Percentiles rank a stretch among this genome's conserved stretches.
phyloP scores from a whole-genome alignment of 2,329 filamentous ascomycete species.

The Pochonia chlamydosporia region DNA sequence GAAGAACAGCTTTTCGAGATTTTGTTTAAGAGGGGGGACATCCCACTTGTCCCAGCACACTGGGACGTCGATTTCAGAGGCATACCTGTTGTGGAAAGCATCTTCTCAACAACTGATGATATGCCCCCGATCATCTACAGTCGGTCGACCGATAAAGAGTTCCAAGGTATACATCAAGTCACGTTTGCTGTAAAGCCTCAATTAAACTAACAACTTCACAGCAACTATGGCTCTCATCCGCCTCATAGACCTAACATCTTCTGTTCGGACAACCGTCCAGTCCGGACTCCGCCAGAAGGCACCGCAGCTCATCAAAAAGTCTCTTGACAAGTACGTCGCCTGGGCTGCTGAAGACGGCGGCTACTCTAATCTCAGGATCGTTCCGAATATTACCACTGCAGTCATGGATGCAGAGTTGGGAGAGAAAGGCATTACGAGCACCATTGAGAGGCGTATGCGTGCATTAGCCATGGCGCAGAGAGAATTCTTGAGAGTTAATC shows the following conservation, averaged over 20 bases:
- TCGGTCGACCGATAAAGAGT: constrained; percentile 25
- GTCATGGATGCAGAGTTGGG: constrained; percentile 24
- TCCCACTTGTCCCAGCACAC: constrained; percentile 32
- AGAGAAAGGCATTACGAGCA: constrained; percentile 25
- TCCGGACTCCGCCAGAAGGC: constrained; percentile 26
- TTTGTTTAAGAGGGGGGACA: constrained; percentile 34
- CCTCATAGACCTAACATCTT: constrained; percentile 33
- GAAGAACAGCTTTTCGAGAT: constrained; percentile 40
- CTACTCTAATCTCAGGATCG: constrained; percentile 25
- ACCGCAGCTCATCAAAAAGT: constrained; percentile 25
- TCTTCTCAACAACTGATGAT: constrained; percentile 27
- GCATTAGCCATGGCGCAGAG: constrained; percentile 29
- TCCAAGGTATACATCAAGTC: constrained; percentile 25
- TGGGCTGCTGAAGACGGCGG: constrained; percentile 37
- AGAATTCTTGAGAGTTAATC: constrained; percentile 24
- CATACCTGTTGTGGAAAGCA: constrained; percentile 30
- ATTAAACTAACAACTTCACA: constrained; percentile 11
- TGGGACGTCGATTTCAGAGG: constrained; percentile 36
- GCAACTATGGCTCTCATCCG: constrained; percentile 33
- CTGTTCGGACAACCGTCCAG: constrained; percentile 28
- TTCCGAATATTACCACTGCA: constrained; percentile 34
- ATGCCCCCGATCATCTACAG: constrained; percentile 32
- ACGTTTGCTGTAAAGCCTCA: background rate
- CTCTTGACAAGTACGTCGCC: constrained; percentile 27
- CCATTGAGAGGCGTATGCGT: constrained; percentile 30